Evolutionary conservation across 2,329 filamentous ascomycete species (phyloP), one percentile per base, ranked within the genome.

Genomic region (Diaporthe citri): DNA sequence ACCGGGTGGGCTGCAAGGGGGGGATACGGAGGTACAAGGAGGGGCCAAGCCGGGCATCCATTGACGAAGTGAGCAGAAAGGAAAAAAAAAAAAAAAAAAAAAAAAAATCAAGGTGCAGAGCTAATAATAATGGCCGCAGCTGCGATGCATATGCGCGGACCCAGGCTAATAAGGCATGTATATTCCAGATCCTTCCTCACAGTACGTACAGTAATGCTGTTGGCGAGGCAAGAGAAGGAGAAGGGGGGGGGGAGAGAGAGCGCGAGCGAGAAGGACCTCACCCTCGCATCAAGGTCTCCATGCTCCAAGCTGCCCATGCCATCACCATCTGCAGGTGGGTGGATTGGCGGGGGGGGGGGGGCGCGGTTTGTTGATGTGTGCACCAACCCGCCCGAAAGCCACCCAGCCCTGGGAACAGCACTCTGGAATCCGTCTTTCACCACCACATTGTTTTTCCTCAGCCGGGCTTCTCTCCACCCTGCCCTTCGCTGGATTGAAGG

Each of bases 1-100:
- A 72, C 59, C 46, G 70, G 70, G 52, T 57, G 56, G 64, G 64
- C 64, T 69, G 64, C 64, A 62, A 72, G 57, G 57, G 57, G 57
- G 70, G n/a, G 46, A 46, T 62, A 71, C 55, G 31, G 41, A 71
- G 69, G 69, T 57, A 48, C 56, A 62, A 64, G 57, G 57, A 64
- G 31, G 70, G 36, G 41, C 59, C 46, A 57, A 72, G 59, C 56
- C 59, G 70, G 70, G 46, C 62, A 39, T 66, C 62, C 43, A 66
- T 51, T 66, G 62, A 52, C 31, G 62, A 67, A 55, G 48, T 52
- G n/a, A 69, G 48, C 46, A 55, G 48, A 67, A 66, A 51, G 62
- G n/a, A 28, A 25, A 36, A 36, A 20, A 52, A 39, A 41, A 55
- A 62, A 28, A 25, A 36, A 36, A 20, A 52, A 39, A 41, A 55